Evolutionary conservation across 2,329 filamentous ascomycete genomes (phyloP).

Genomic region (Drechslerella stenobrocha): DNA sequence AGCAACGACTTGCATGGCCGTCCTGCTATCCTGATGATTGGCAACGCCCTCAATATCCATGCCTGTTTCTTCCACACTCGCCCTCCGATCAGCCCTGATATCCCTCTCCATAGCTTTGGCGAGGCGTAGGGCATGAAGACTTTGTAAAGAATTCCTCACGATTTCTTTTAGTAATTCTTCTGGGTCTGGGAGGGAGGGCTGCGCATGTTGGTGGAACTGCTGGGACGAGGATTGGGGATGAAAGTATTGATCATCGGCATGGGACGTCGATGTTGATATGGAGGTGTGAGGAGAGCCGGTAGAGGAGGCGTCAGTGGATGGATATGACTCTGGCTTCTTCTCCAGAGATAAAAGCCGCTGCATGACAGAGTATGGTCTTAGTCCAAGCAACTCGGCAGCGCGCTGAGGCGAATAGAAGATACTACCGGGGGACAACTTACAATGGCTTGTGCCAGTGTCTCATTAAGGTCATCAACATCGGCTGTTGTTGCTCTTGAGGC

Average conservation of each 20-base stretch:
- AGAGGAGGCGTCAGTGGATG: slow-evolving; percentile 32
- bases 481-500: slow-evolving; percentile 11
- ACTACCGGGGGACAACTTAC: slow-evolving; percentile 14
- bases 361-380: neutral
- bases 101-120: slow-evolving; percentile 45
- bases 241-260: slow-evolving; percentile 34
- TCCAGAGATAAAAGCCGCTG: slow-evolving; percentile 39
- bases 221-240: slow-evolving; percentile 10
- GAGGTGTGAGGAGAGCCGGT: slow-evolving; percentile 35
- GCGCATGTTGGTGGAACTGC: slow-evolving; percentile 9
- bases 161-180: slow-evolving; percentile 46
- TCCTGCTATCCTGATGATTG: slow-evolving; percentile 13
- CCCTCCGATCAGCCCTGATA: slow-evolving; percentile 15
- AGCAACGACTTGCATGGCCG: slow-evolving; percentile 40
- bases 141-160: slow-evolving; percentile 43
- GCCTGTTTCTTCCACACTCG: slow-evolving; percentile 29
- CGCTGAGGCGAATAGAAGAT: neutral
- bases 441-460: slow-evolving; percentile 41
- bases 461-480: slow-evolving; percentile 42
- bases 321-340: slow-evolving; percentile 42
- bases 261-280: slow-evolving; percentile 33
- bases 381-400: neutral
- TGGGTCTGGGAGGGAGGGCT: slow-evolving; percentile 24
- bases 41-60: slow-evolving; percentile 37
- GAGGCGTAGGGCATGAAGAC: slow-evolving; percentile 36